phyloP scores from a whole-genome alignment of 768 basidiomycete genomes.

The Strobilomyces dryophilus region DNA sequence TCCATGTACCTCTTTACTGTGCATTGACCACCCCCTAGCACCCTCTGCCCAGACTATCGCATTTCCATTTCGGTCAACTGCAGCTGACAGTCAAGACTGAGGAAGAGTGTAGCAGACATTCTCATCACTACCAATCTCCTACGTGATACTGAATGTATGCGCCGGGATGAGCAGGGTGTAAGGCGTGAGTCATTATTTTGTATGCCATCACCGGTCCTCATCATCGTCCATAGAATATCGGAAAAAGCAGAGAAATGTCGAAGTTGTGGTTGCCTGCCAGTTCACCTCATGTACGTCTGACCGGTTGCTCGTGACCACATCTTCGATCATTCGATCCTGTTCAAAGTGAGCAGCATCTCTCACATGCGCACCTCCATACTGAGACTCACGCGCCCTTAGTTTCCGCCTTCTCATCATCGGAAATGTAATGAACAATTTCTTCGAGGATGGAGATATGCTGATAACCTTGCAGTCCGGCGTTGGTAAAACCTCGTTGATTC shows the following conservation, averaged over 20 bases:
- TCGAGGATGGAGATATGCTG: not conserved
- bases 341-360: slow-evolving; percentile 3
- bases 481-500: not conserved
- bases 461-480: not conserved
- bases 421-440: slow-evolving; percentile 1
- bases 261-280: not conserved
- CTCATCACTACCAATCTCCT: not conserved
- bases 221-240: slow-evolving; percentile 3
- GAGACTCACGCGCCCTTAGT: not conserved
- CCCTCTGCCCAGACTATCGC: not conserved
- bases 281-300: not conserved
- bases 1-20: not conserved
- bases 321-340: slow-evolving; percentile 6
- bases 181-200: slow-evolving; percentile 4
- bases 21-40: not conserved
- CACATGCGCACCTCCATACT: not conserved
- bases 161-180: not conserved
- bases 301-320: slow-evolving; percentile 7
- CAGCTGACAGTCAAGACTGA: not conserved
- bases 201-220: not conserved
- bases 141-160: not conserved
- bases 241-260: slow-evolving; percentile 5
- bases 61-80: not conserved
- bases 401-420: slow-evolving; percentile 16
- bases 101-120: not conserved